phyloP scores from a whole-genome alignment of 257 asterid genomes.

The Scutellaria baicalensis region DNA sequence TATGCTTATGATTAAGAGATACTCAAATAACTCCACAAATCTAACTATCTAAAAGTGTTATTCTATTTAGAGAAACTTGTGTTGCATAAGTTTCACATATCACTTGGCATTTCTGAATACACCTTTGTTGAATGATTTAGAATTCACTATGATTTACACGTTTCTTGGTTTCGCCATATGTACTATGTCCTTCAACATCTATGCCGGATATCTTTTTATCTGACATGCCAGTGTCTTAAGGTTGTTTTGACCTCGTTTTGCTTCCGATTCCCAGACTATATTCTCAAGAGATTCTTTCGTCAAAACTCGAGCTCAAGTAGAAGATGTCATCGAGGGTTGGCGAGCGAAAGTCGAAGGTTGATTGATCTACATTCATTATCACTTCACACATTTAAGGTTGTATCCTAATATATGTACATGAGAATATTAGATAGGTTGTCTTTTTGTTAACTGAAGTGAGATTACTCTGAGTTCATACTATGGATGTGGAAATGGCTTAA shows the following conservation, averaged over 20 bases:
- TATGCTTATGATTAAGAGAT: too few relatives aligned
- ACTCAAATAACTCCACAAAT: too few relatives aligned
- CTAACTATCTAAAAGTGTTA: too few relatives aligned
- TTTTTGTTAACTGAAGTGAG: background rate
- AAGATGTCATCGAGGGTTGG: slow-evolving; percentile 93
- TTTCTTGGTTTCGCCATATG: background rate
- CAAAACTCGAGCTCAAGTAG: slow-evolving; percentile 56
- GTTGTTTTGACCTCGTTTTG: background rate
- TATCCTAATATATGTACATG: background rate
- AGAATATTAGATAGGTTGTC: background rate
- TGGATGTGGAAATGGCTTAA: background rate
- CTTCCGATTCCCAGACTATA: slow-evolving; percentile 41
- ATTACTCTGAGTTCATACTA: background rate
- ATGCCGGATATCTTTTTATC: background rate
- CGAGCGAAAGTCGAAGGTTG: slow-evolving; percentile 76
- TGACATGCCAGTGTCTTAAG: background rate
- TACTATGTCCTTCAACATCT: background rate
- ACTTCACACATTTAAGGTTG: background rate
- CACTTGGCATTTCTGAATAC: too few relatives aligned
- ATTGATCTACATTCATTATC: slow-evolving; percentile 6
- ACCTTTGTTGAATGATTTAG: too few relatives aligned
- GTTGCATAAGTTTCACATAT: too few relatives aligned
- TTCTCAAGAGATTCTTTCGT: slow-evolving; percentile 73
- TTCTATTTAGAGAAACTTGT: too few relatives aligned
- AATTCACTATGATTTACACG: background rate